Evolutionary conservation across 176 grass and related monocot species (phyloP), one percentile per base, ranked within the genome.

Genomic region (Dendrocalamus sinicus): DNA sequence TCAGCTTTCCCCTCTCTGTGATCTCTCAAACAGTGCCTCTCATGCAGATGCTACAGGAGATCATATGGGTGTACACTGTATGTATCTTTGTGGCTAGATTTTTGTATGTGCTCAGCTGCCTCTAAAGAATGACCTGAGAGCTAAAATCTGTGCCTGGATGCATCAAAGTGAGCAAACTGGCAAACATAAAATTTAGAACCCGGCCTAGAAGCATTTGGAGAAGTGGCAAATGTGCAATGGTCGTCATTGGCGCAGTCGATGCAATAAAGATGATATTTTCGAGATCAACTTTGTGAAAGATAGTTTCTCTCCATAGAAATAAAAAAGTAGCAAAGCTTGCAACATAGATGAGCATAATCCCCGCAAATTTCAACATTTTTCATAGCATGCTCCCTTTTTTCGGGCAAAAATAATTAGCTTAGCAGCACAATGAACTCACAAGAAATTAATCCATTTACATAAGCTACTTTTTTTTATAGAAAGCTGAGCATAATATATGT

Each of bases 101-200:
- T 78, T 76, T 91, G 81, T 73, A 63, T 70, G 73, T 70, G 75
- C 69, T 87, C 85, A 12, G n/a, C 20, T 75, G 75, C 85, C 85
- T 91, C 89, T 87, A 91, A 91, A 87, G 89, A 87, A 84, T 84
- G 81, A 80, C 81, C 75, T 60, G 19, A 67, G 70, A 37, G 30
- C 51, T 87, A 84, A 80, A 75, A 69, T 70, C 45, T 75, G 62
- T 80, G 80, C 59, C 47, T 72, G 60, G 20, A n/a, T 78, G 89
- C 84, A 91, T 87, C 85, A 87, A 91, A 84, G 85, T 87, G 75
- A 83, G 89, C 89, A 84, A 87, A 80, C 35, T 57, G 75, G 75
- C 50, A 6, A 83, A 13, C 85, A 79, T 87, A 59, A 51, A 74
- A 91, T 91, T 91, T 87, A 58, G 81, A 60, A 80, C 80, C 75